Evolutionary conservation across 1,284 basidiomycete species (phyloP), one percentile per base, ranked within the genome.

Genomic region (Irpex sp.): DNA sequence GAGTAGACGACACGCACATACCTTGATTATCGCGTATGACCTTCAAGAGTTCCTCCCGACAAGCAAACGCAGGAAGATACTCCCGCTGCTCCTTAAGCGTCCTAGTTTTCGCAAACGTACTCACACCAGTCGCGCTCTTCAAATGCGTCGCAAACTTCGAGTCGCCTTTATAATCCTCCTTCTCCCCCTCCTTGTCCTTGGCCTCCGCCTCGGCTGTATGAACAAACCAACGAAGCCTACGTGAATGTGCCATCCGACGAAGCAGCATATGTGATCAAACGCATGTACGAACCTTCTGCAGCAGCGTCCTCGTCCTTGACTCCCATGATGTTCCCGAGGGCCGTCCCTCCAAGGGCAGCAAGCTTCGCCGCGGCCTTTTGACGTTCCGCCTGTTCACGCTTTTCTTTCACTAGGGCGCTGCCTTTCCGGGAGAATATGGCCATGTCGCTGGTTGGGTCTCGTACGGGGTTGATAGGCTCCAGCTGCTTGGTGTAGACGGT

Each of bases 51-150:
- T 98, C 94, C 70, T 99, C 96, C 49, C 97, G 85, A 69, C 95
- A 97, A 3, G 97, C 97, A 74, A 99, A 99, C 0, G 97, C 97
- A 1, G 97, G 97, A 12, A 99, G 80, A 73, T 96, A 99, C 73
- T 99, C 96, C 66, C 97, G 77, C 73, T 99, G 97, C 74, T 99
- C 90, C 70, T 94, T 95, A 58, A 99, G 77, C 0, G 94, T 95
- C 67, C 95, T 84, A 12, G 73, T 87, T 64, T 82, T 88, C 10
- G 95, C 87, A 70, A 98, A 98, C 5, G 83, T 82, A 66, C 92
- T 95, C 5, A 89, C 88, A 21, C 94, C 93, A 42, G 87, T 75
- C 2, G 86, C 80, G 35, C 85, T 78, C 75, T 94, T 92, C 66
- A 99, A 75, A 77, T 99, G 96, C 3, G 84, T 84, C 6, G 96